Conservation (phyloP, 768 basidiomycete genomes). For the Boletus bicolor region DNA sequence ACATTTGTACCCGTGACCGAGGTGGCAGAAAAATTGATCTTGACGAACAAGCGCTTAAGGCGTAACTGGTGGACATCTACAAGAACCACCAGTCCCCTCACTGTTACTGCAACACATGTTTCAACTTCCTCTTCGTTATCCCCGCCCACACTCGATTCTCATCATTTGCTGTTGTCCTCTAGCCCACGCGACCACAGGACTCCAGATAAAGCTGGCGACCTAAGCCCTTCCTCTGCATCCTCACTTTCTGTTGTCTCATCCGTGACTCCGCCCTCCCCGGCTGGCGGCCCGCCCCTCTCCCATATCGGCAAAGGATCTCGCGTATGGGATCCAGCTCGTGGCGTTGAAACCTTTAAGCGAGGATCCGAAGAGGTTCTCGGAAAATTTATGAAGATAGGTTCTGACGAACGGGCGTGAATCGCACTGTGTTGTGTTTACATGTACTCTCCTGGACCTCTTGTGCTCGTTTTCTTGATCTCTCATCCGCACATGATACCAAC, state of each 20-base stretch:
- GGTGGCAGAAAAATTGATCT: conserved; percentile 21
- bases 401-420: conserved; percentile 46
- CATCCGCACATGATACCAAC: background rate
- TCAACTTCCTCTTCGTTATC: conserved; percentile 1
- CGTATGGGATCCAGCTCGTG: conserved; percentile 84
- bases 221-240: background rate
- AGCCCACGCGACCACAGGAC: conserved; percentile 6
- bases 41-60: conserved; percentile 19
- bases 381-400: conserved; percentile 76
- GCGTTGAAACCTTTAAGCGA: conserved; percentile 81
- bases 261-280: conserved; percentile 49
- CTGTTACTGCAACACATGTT: background rate
- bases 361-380: conserved; percentile 86
- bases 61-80: conserved; percentile 19
- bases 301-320: conserved; percentile 48
- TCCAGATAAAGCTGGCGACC: conserved; percentile 1
- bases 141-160: conserved; percentile 13
- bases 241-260: conserved; percentile 51
- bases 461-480: conserved; percentile 1
- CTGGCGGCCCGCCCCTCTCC: conserved; percentile 36
- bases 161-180: conserved; percentile 16
- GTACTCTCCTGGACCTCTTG: background rate
- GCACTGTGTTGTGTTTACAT: background rate
- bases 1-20: conserved; percentile 14
- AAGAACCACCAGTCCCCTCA: background rate